Evolutionary conservation across 768 basidiomycete genomes (phyloP).

Genomic region (Botryobasidium botryosum): DNA sequence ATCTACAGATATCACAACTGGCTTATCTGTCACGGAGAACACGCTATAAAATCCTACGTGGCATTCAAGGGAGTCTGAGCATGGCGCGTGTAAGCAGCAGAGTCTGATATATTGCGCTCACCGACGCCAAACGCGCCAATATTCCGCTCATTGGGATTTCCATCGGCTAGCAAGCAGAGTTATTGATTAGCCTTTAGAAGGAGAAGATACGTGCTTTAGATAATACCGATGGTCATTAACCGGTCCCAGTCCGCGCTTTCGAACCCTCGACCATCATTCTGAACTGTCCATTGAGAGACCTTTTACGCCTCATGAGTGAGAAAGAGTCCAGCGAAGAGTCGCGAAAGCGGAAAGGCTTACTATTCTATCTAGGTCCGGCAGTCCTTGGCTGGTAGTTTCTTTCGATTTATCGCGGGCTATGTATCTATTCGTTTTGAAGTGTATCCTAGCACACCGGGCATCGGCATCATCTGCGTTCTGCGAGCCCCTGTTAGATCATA

Average conservation of each 20-base stretch:
- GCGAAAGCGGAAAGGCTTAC: conserved; percentile 29
- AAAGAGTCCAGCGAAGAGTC: too few species aligned
- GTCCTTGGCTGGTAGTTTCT: conserved; percentile 20
- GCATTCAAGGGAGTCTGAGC: too few species aligned
- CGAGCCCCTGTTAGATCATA: background rate
- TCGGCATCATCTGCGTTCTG: conserved; percentile 89
- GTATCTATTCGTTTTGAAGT: conserved; percentile 74
- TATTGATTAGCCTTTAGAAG: conserved; percentile 4
- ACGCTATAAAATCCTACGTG: conserved; percentile 18
- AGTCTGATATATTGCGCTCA: conserved; percentile 4
- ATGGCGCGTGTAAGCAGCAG: too few species aligned
- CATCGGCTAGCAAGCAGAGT: conserved; percentile 58
- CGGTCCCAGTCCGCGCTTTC: conserved; percentile 75
- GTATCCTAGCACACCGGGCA: conserved; percentile 57
- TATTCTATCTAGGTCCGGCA: conserved; percentile 49
- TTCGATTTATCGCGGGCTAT: too few species aligned
- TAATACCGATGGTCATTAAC: conserved; percentile 68
- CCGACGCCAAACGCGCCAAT: conserved; percentile 72
- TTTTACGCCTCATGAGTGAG: too few species aligned
- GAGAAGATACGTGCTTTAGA: background rate
- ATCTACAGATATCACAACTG: conserved; percentile 32
- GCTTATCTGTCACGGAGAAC: conserved; percentile 20
- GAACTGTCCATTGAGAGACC: conserved; percentile 63
- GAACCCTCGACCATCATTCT: conserved; percentile 76
- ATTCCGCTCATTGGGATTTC: conserved; percentile 87